Base-by-base conservation (phyloP, 140 eudicot genomes). In the Bidens hawaiensis region DNA sequence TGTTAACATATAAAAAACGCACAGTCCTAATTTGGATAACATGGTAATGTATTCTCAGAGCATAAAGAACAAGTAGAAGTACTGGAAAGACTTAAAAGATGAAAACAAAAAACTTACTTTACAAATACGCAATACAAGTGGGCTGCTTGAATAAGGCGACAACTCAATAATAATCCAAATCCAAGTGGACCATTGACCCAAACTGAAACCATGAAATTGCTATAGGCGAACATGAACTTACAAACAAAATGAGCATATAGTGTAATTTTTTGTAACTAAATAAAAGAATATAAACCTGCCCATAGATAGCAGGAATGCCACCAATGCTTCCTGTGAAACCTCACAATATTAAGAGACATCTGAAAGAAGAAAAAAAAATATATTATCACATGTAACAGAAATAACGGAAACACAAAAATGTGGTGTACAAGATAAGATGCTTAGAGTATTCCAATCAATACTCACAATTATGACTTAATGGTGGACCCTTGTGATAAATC, bases 221-320 rank as follows among this genome's bases (percentile, higher is more conserved):
- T 50, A 67, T 61, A 34, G 22, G 65, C 25, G 43, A 65, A 51
- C 25, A 78, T 57, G 49, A 19, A 46, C 62, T 62, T n/a, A 60
- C 67, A 76, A 30, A 23, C 64, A 36, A 36, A 36, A 36, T 36
- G 12, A 34, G 2, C 5, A 30, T 30, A 9, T 30, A 30, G 36
- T 2, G 8, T 30, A 30, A 30, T 30, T 30, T n/a, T 30, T 30
- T 4, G 36, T 30, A 30, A 30, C 36, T 30, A 1, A 30, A 53
- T 17, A 47, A 45, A 40, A 57, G 43, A 1, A 58, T 58, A 49
- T 60, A 27, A 28, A 88, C 97, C 95, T 76, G 85, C 89, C 97
- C 97, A 89, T 36, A 89, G 18, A 75, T 89, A 86, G 77, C 97
- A 89, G 42, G 95, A 86, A 14, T 75, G 89, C 94, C 95, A 89